These are phyloP conservation scores for Panaeolus papilionaceus DNA, from an alignment of 768 basidiomycete genomes.

Conservation along the genomic window DNA sequence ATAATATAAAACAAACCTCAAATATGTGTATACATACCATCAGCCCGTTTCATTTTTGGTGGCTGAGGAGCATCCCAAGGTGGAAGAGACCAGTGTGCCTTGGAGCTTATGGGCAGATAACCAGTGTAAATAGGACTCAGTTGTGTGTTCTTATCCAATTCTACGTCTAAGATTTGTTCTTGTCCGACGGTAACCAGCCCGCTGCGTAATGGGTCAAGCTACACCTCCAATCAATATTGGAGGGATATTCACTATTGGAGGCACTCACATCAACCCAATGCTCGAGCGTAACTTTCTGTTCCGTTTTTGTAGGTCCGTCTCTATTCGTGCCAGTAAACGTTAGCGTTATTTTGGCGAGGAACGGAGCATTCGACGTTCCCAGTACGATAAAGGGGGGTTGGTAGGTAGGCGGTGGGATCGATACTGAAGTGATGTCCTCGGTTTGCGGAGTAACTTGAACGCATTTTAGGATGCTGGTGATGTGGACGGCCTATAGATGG, in stretches of 20 bases:
- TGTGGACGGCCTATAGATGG: slow-evolving; percentile 42
- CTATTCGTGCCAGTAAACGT: slow-evolving; percentile 44
- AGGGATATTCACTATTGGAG: background rate
- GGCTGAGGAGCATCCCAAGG: background rate
- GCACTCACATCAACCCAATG: slow-evolving; percentile 61
- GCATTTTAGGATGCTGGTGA: slow-evolving; percentile 50
- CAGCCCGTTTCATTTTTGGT: background rate
- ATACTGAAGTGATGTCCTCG: slow-evolving; percentile 26
- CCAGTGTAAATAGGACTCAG: slow-evolving; percentile 40
- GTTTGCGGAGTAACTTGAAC: slow-evolving; percentile 41
- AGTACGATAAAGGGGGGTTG: slow-evolving; percentile 53
- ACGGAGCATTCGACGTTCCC: slow-evolving; percentile 47
- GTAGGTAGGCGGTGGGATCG: slow-evolving; percentile 27
- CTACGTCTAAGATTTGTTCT: slow-evolving; percentile 59
- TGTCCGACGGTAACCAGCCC: slow-evolving; percentile 44
- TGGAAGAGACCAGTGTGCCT: slow-evolving; percentile 43
- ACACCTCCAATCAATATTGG: slow-evolving; percentile 1
- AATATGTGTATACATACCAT: slow-evolving; percentile 4
- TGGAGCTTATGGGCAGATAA: slow-evolving; percentile 40
- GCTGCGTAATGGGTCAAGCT: slow-evolving; percentile 50
- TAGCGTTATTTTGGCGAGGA: slow-evolving; percentile 53
- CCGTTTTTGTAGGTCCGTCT: slow-evolving; percentile 25
- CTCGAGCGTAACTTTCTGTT: slow-evolving; percentile 48
- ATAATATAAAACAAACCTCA: background rate
- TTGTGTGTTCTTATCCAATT: slow-evolving; percentile 53